Evolutionary conservation across 306 rosid species (phyloP).

Genomic region (Lotus japonicus): DNA sequence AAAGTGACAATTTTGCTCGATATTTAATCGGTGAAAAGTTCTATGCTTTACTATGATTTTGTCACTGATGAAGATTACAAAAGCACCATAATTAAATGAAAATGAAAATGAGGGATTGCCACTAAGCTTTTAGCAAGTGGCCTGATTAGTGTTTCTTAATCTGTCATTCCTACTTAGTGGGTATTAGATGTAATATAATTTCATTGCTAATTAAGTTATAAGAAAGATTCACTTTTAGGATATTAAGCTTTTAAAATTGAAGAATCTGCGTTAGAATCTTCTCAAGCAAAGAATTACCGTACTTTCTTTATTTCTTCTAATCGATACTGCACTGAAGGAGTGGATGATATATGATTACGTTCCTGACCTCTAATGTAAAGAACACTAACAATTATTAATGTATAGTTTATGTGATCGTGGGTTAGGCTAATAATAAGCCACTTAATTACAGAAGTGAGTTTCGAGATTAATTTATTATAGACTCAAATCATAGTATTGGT

Average conservation of each 20-base stretch:
- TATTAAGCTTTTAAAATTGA: background rate
- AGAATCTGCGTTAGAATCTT: background rate
- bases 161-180: background rate
- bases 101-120: conserved; percentile 6
- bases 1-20: no score
- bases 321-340: conserved; percentile 2
- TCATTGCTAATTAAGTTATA: no score
- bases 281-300: background rate
- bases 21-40: background rate
- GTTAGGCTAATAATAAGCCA: conserved; percentile 5
- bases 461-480: no score
- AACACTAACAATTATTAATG: background rate
- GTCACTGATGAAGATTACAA: background rate
- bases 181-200: no score
- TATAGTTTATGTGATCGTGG: background rate
- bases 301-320: background rate
- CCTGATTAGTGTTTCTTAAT: background rate
- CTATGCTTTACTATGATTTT: background rate
- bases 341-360: conserved; percentile 11
- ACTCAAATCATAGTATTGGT: no score
- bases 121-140: background rate
- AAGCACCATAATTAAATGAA: background rate
- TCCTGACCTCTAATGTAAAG: background rate
- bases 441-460: no score
- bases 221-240: background rate